Conservation (phyloP, 1,284 basidiomycete genomes). For the Xerocomus amazonicus region DNA sequence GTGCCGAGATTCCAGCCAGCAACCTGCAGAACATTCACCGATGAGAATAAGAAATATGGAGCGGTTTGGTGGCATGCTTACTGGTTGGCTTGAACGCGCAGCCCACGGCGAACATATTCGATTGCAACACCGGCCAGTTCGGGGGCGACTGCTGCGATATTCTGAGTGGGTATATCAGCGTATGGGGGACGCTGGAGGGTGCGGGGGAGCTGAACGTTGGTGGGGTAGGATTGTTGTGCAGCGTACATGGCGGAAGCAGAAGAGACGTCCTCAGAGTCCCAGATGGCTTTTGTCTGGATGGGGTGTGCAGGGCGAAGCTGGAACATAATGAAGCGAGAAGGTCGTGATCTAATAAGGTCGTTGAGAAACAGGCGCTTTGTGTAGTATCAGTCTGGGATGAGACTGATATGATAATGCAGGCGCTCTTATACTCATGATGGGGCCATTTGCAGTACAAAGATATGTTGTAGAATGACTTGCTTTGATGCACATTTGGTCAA, state of each 20-base stretch:
- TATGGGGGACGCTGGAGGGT: slow-evolving; percentile 53
- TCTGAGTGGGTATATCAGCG: slow-evolving; percentile 48
- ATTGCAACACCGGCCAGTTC: slow-evolving; percentile 54
- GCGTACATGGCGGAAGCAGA: slow-evolving; percentile 28
- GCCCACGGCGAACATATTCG: slow-evolving; percentile 56
- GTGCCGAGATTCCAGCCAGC: slow-evolving; percentile 46
- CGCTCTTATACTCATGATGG: slow-evolving; percentile 28
- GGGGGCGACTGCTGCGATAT: slow-evolving; percentile 50
- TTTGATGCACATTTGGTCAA: slow-evolving; percentile 33
- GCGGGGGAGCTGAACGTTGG: slow-evolving; percentile 53
- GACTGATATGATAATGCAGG: slow-evolving; percentile 8
- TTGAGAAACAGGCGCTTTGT: slow-evolving; percentile 15
- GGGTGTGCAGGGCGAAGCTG: slow-evolving; percentile 35
- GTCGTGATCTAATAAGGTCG: slow-evolving; percentile 20
- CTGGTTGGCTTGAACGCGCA: slow-evolving; percentile 49
- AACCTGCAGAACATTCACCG: slow-evolving; percentile 37
- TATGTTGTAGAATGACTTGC: slow-evolving; percentile 29
- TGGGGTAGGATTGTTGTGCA: slow-evolving; percentile 30
- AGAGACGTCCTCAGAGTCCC: slow-evolving; percentile 32
- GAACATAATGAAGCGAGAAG: slow-evolving; percentile 30
- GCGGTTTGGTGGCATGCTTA: slow-evolving; percentile 33
- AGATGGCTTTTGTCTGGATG: slow-evolving; percentile 35
- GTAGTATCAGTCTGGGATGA: slow-evolving; percentile 20
- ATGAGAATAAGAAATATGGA: neutral
- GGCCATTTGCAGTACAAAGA: slow-evolving; percentile 33